Base-by-base conservation (phyloP, 306 rosid genomes). In the Nissolia schottii region DNA sequence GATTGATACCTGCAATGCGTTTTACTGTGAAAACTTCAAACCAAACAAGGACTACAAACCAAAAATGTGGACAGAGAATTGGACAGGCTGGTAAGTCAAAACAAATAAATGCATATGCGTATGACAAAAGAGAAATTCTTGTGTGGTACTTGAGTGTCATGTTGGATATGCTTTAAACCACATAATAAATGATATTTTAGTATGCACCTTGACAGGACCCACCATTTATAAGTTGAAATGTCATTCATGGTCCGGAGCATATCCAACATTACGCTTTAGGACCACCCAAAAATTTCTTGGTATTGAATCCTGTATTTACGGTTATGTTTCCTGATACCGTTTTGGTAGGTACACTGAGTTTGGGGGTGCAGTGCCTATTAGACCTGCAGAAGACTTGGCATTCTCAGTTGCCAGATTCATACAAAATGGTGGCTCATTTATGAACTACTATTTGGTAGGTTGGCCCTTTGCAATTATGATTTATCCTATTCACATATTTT, bases 1-100 rank as follows among this genome's bases (percentile, higher is more conserved):
- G 99, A 95, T 92, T 64, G 87, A 92, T 61, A 82, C 99, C 54
- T 95, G 97, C 86, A 95, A 95, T 78, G 99, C 86, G 6, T 95
- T 57, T 75, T 95, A 95, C 81, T 95, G 97, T 57, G 97, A 95
- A 74, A 87, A 85, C 54, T 95, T 82, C 74, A 85, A 66, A 12
- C 97, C 99, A 29, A 91, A 92, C 86, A 64, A 81, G 76, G 31
- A 57, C 10, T 79, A 85, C 63, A 95, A 88, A 70, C 99, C 99
- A 65, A 95, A 92, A 78, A 85, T 95, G 90, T 95, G 96, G 96
- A 95, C 99, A 6, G 99, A 95, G 77, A 85, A 82, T 45, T 95
- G 99, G 99, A 87, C 90, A 80, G 88, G 97, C 46, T 95, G 99
- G 99, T 94, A 77, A 75, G 84, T 45, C 49, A 2, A 50, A n/a